Percentiles rank a stretch among this genome's conserved stretches.
Conservation (phyloP, 495 filamentous ascomycete species). For the Tuber aestivum region DNA sequence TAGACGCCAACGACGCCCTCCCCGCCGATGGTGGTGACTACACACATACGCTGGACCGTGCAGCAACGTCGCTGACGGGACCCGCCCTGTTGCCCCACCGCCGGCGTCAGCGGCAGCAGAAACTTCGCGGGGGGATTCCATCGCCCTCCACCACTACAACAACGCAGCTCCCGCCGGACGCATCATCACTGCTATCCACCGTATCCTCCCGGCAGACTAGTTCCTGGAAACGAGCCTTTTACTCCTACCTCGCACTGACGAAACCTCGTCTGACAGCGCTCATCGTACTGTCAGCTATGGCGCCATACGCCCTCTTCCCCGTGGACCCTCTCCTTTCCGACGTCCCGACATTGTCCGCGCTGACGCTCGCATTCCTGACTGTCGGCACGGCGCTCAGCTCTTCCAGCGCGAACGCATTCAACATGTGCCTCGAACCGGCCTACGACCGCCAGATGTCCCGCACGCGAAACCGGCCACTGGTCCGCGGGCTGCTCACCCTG, state of each 20-base stretch:
- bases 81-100: constrained; percentile 31
- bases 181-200: constrained; percentile 71
- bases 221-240: constrained; percentile 68
- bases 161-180: constrained; percentile 63
- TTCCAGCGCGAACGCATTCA: constrained; percentile 84
- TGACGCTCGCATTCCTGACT: constrained; percentile 90
- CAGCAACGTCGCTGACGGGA: background rate
- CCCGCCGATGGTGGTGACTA: background rate
- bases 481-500: constrained; percentile 71
- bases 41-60: background rate
- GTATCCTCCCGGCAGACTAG: constrained; percentile 60
- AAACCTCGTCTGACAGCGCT: constrained; percentile 92
- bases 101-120: constrained; percentile 20
- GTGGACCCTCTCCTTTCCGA: constrained; percentile 68
- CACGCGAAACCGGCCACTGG: constrained; percentile 81
- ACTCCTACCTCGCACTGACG: constrained; percentile 83
- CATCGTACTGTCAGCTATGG: constrained; percentile 83
- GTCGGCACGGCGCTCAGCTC: constrained; percentile 77
- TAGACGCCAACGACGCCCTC: background rate
- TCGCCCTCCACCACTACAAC: background rate
- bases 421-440: constrained; percentile 91
- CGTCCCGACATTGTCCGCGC: constrained; percentile 76
- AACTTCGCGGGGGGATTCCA: background rate
- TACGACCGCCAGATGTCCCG: constrained; percentile 90
- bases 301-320: constrained; percentile 88